phyloP scores from a whole-genome alignment of 805 yeast species.

The Starmera dryadoides region DNA sequence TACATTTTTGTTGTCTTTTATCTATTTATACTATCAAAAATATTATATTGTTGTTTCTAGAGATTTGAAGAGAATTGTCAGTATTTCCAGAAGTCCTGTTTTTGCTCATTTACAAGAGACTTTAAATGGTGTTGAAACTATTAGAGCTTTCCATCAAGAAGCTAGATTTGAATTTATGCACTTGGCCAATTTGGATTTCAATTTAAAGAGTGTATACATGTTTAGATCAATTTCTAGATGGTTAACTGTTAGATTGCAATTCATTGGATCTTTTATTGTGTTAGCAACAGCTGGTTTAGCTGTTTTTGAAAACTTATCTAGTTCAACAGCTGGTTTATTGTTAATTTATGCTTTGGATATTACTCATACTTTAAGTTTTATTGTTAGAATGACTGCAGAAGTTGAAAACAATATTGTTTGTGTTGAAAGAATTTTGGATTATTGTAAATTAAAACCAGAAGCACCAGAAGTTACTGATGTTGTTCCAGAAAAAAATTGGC shows the following conservation, averaged over 20 bases:
- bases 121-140: slow-evolving; percentile 67
- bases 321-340: slow-evolving; percentile 58
- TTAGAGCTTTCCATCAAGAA: slow-evolving; percentile 67
- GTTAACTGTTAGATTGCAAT: slow-evolving; percentile 54
- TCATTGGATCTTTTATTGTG: slow-evolving; percentile 51
- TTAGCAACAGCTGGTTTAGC: slow-evolving; percentile 44
- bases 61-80: slow-evolving; percentile 69
- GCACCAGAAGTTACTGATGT: slow-evolving; percentile 67
- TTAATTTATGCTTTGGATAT: slow-evolving; percentile 58
- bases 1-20: slow-evolving; percentile 34
- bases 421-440: slow-evolving; percentile 90
- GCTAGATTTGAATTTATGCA: slow-evolving; percentile 57
- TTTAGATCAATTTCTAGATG: slow-evolving; percentile 63
- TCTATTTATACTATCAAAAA: slow-evolving; percentile 65
- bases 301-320: slow-evolving; percentile 35
- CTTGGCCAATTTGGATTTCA: slow-evolving; percentile 63
- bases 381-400: slow-evolving; percentile 97
- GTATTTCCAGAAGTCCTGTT: slow-evolving; percentile 67
- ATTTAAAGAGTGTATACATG: slow-evolving; percentile 67
- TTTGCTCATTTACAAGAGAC: slow-evolving; percentile 81
- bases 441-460: slow-evolving; percentile 72
- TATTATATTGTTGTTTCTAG: slow-evolving; percentile 66
- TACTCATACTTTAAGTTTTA: slow-evolving; percentile 89
- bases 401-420: slow-evolving; percentile 96
- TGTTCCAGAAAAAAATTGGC: slow-evolving; percentile 69